These are phyloP conservation scores for Protoeuglena noctilucae DNA, from an alignment of 139 green algal genomes.

Conservation along the genomic window DNA sequence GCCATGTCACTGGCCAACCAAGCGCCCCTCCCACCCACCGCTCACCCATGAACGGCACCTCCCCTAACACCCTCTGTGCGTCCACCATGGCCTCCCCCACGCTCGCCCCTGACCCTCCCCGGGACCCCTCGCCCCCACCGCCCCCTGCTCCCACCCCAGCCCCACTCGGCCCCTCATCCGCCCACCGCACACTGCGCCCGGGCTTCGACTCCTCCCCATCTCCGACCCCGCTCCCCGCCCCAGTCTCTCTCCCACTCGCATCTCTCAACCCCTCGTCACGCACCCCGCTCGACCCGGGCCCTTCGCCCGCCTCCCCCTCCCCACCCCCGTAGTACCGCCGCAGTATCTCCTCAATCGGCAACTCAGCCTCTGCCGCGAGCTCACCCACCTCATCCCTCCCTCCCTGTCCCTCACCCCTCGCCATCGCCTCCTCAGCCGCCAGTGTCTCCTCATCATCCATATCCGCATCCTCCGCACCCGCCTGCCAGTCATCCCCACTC, in stretches of 20 bases:
- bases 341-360: slow-evolving; percentile 77
- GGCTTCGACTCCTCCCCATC: neutral
- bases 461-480: no score
- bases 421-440: slow-evolving; percentile 35
- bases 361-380: slow-evolving; percentile 56
- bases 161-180: no score
- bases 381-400: slow-evolving; percentile 40
- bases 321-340: slow-evolving; percentile 21
- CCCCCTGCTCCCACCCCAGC: no score
- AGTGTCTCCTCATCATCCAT: slow-evolving; percentile 51
- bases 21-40: no score
- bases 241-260: neutral
- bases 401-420: slow-evolving; percentile 7
- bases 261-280: neutral
- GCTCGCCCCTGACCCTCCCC: no score
- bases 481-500: no score
- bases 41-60: no score
- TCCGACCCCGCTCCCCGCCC: no score
- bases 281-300: neutral
- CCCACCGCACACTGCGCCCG: neutral
- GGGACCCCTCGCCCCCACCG: no score
- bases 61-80: no score
- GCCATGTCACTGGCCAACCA: no score
- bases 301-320: slow-evolving; percentile 3
- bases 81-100: no score